Evolutionary conservation across 2,329 filamentous ascomycete genomes (phyloP), one percentile per base, ranked within the genome.

Genomic region (Ceratocystis variospora): DNA sequence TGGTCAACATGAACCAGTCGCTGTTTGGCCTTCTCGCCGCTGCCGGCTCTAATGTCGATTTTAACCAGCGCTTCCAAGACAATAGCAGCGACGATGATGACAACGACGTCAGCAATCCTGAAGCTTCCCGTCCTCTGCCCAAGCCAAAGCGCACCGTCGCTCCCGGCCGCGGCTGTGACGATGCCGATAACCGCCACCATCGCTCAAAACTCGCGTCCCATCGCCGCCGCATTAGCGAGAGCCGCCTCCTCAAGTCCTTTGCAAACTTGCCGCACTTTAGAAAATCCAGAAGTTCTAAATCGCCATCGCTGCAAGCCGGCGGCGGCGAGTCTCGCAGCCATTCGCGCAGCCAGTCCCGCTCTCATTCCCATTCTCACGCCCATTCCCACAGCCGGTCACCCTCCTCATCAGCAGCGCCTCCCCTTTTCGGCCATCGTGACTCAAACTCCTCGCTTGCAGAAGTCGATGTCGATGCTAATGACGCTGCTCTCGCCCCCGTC

Each of bases 11-110:
- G 86, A 94, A 96, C 75, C 92, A 96, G 79, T 95, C 90, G 70
- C 87, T 97, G 66, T 96, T 96, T 74, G 91, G 90, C 65, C 84
- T 97, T 76, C 92, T 97, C 70, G 89, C 92, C 5, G 90, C 90
- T 17, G 90, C 90, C 46, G 90, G 91, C 5, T 92, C 90, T 37
- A 85, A 85, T 68, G 86, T 88, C 63, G 88, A 95, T 75, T 91
- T 95, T 73, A 87, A 89, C 74, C 83, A 88, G 68, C 84, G 88
- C 46, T 93, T 94, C 74, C 88, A 91, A 72, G 87, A 78, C 62
- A 80, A 88, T 70, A 91, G 88, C 50, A 94, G 89, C 71, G 90
- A 93, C 71, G 91, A 91, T 70, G 89, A 93, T 41, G 87, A 89
- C 61, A 81, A 77, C n/a, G 80, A 45, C 15, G 65, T 48, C 2